These are phyloP conservation scores for Yamadazyma laniorum DNA, from an alignment of 805 yeast species.

Conservation along the genomic window DNA sequence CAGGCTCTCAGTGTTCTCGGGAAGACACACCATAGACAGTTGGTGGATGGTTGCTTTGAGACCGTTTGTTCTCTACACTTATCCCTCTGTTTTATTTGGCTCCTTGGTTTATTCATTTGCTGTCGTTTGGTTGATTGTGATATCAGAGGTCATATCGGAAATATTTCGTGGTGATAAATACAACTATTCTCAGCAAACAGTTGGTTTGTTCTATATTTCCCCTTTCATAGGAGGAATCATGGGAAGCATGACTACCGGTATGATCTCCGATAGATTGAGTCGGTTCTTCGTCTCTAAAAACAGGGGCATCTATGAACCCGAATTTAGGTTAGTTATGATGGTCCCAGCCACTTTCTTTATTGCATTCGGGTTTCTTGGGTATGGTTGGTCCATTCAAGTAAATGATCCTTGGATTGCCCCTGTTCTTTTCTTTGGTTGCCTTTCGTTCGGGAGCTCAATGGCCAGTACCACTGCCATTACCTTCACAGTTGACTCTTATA, in stretches of 20 bases:
- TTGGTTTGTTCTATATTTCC: conserved; percentile 54
- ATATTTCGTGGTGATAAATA: conserved; percentile 43
- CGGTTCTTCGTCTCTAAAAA: conserved; percentile 45
- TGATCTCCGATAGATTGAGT: conserved; percentile 47
- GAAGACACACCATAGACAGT: conserved; percentile 48
- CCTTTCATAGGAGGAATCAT: conserved; percentile 58
- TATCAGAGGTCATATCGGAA: conserved; percentile 54
- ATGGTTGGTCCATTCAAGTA: conserved; percentile 55
- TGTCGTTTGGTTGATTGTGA: conserved; percentile 62
- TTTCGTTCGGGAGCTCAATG: conserved; percentile 59
- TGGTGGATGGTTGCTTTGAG: conserved; percentile 57
- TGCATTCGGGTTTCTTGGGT: conserved; percentile 57
- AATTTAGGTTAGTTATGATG: conserved; percentile 54
- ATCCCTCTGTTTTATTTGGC: conserved; percentile 53
- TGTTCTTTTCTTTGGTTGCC: conserved; percentile 51
- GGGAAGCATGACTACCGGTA: conserved; percentile 56
- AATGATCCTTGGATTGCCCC: conserved; percentile 57
- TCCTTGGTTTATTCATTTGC: conserved; percentile 53
- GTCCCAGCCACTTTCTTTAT: conserved; percentile 45
- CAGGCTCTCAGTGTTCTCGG: conserved; percentile 44
- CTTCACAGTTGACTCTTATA: conserved; percentile 56
- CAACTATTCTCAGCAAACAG: conserved; percentile 41
- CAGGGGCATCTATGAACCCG: conserved; percentile 61
- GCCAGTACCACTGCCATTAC: conserved; percentile 64
- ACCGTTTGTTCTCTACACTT: conserved; percentile 50